Evolutionary conservation across 1,284 basidiomycete genomes (phyloP), one percentile per base, ranked within the genome.

Genomic region (Malassezia furfur): DNA sequence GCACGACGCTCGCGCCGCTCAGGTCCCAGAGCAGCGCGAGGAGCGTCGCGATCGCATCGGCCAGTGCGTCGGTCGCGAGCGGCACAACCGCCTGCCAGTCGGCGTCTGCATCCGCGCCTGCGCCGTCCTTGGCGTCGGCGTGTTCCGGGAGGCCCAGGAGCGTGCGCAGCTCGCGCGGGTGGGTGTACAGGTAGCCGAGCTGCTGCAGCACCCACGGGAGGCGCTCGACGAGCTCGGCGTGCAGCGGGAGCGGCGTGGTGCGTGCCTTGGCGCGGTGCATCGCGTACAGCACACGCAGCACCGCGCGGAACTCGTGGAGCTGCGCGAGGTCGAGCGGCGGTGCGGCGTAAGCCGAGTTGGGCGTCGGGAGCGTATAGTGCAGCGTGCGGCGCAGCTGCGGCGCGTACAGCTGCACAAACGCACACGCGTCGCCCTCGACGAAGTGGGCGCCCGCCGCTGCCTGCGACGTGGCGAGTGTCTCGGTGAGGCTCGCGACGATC

Each of bases 161-260:
- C 54, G 83, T 84, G 0, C 84, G 82, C 19, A 94, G 81, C 63
- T 88, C 85, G 65, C 89, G 86, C 7, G 91, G 90, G 76, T 94
- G 91, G 1, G 87, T 85, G 50, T 93, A 79, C 0, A 88, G 86
- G 65, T 91, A 90, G 70, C 89, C 89, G 54, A 93, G 76, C 59
- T 90, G 86, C 69, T 89, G 87, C 0, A 96, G 78, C n/a, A 91
- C 80, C 35, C 81, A 77, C 17, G 91, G 77, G 0, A 83, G 83
- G 53, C 81, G 82, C 2, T 78, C 78, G 2, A 82, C 81, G 71
- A 88, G 88, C 12, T 81, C 44, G n/a, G 35, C 48, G 37, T 46
- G 45, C n/a, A 54, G 52, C 12, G 52, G 57, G 34, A n/a, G 30
- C 9, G 31, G 54, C 30, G 43, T 46, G 5, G 36, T 12, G 8